Percentiles rank a stretch among this genome's conserved stretches.
phyloP scores from a whole-genome alignment of 805 yeast genomes.

The Monosporozyma aerobia region DNA sequence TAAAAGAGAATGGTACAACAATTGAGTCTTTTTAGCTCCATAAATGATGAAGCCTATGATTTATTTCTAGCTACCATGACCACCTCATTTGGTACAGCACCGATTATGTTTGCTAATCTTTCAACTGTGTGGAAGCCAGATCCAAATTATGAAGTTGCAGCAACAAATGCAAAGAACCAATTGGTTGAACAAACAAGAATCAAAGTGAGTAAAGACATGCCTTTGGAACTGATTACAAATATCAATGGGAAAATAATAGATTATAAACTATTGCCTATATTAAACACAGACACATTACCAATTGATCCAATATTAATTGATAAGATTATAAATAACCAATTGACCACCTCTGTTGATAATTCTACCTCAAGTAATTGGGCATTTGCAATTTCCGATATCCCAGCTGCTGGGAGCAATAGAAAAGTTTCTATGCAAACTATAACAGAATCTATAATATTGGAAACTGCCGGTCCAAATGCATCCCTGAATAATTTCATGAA shows the following conservation, averaged over 20 bases:
- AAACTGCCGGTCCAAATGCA: slow-evolving; percentile 24
- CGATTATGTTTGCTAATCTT: slow-evolving; percentile 21
- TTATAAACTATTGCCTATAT: slow-evolving; percentile 12
- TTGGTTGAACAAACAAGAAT: slow-evolving; percentile 26
- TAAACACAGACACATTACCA: slow-evolving; percentile 11
- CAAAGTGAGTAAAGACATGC: slow-evolving; percentile 18
- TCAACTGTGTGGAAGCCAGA: slow-evolving; percentile 25
- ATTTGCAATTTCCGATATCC: slow-evolving; percentile 59
- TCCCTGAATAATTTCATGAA: slow-evolving; percentile 36
- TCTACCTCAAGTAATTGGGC: slow-evolving; percentile 40
- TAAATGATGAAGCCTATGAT: slow-evolving; percentile 24
- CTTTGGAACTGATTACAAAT: slow-evolving; percentile 9
- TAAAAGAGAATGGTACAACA: slow-evolving; percentile 25
- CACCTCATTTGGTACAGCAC: slow-evolving; percentile 24
- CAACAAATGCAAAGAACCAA: slow-evolving; percentile 24
- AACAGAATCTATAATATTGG: slow-evolving; percentile 39
- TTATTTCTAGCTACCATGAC: slow-evolving; percentile 23
- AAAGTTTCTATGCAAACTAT: slow-evolving; percentile 59
- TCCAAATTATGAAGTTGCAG: slow-evolving; percentile 18
- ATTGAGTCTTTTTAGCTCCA: slow-evolving; percentile 21
- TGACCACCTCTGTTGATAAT: not conserved
- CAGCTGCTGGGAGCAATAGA: slow-evolving; percentile 57
- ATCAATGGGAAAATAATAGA: slow-evolving; percentile 7
- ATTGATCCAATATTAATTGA: slow-evolving; percentile 5
- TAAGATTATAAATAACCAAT: not conserved